These are phyloP conservation scores for Cladosporium halotolerans DNA, from an alignment of 2,329 filamentous ascomycete species.

Conservation along the genomic window DNA sequence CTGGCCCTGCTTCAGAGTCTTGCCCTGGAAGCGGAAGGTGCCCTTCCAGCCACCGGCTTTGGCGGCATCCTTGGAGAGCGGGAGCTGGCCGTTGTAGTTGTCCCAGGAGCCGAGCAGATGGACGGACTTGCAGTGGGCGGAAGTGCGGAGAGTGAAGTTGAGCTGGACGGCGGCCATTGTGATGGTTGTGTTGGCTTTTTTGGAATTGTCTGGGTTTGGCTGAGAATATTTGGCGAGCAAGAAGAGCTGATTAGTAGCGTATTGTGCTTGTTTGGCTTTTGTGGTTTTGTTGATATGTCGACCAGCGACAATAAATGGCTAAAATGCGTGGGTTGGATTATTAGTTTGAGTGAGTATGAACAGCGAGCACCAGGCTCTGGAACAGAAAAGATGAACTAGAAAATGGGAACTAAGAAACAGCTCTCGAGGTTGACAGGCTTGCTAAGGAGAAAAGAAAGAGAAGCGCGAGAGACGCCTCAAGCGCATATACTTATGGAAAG, in stretches of 20 bases:
- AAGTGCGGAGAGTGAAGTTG: conserved; percentile 93
- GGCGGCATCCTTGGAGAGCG: conserved; percentile 75
- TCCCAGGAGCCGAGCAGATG: conserved; percentile 98
- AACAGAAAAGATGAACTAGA: conserved; percentile 29
- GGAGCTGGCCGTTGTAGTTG: conserved; percentile 89
- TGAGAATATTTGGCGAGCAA: conserved; percentile 38
- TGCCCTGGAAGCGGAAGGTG: conserved; percentile 89
- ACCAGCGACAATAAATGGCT: conserved; percentile 34
- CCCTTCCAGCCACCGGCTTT: conserved; percentile 93
- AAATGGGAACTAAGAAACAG: conserved; percentile 42
- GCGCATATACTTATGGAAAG: conserved; percentile 8
- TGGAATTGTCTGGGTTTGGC: conserved; percentile 16
- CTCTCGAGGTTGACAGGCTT: conserved; percentile 47
- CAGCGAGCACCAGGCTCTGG: conserved; percentile 43
- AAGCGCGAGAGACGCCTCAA: conserved; percentile 2
- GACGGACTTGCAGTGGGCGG: conserved; percentile 92
- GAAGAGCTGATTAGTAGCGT: conserved; percentile 42
- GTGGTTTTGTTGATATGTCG: conserved; percentile 20
- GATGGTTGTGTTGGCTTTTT: conserved; percentile 18
- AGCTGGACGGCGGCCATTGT: conserved; percentile 84
- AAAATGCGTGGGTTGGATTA: conserved; percentile 18
- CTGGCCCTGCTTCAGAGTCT: conserved; percentile 77
- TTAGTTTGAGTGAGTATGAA: conserved; percentile 17
- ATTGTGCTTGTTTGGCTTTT: conserved; percentile 26
- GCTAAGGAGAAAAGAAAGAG: conserved; percentile 39